phyloP scores from a whole-genome alignment of 495 filamentous ascomycete genomes.

The Massariosphaeria phaeospora region DNA sequence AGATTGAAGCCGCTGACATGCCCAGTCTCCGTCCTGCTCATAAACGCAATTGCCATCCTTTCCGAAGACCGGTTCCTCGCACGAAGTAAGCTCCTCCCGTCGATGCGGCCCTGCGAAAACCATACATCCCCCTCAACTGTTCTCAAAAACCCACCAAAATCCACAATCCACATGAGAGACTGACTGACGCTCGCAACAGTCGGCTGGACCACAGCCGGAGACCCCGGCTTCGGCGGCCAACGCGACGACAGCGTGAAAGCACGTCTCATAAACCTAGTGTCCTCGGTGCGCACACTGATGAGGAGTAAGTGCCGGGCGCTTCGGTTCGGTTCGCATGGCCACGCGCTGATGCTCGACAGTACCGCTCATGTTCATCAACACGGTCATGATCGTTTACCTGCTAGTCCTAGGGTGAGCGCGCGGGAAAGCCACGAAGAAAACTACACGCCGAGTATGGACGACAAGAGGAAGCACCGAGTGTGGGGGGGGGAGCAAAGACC shows the following conservation, averaged over 20 bases:
- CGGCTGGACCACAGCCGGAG: constrained; percentile 67
- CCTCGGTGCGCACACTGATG: constrained; percentile 87
- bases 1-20: constrained; percentile 8
- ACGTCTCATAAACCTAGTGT: constrained; percentile 82
- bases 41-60: constrained; percentile 91
- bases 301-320: constrained; percentile 61
- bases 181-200: constrained; percentile 49
- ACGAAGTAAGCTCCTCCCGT: constrained; percentile 61
- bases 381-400: constrained; percentile 53
- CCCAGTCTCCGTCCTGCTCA: constrained; percentile 73
- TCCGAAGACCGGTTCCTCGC: constrained; percentile 98
- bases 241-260: constrained; percentile 78
- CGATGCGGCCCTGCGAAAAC: too few relatives aligned
- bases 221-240: constrained; percentile 68
- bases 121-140: not conserved
- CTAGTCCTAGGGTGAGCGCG: constrained; percentile 64
- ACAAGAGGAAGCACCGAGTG: too few relatives aligned
- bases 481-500: too few relatives aligned
- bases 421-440: not conserved
- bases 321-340: not conserved
- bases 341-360: constrained; percentile 50
- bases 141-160: not conserved
- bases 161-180: too few relatives aligned
- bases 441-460: not conserved
- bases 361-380: constrained; percentile 90